Percentiles rank a stretch among this genome's conserved stretches.
phyloP scores from a whole-genome alignment of 371 early-diverging fungal species.

The Actinomortierella ambigua region DNA sequence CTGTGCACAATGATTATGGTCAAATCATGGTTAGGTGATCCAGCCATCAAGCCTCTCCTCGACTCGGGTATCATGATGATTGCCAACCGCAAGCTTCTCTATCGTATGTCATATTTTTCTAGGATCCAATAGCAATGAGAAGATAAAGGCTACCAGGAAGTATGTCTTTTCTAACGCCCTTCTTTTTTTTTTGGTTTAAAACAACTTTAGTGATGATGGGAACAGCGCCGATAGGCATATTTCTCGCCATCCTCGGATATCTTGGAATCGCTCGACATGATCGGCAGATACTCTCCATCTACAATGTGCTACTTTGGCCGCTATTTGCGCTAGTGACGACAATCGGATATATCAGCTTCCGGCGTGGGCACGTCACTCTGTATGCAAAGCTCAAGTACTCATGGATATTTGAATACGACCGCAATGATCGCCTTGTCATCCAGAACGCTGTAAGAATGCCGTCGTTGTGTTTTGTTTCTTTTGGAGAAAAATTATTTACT shows the following conservation, averaged over 20 bases:
- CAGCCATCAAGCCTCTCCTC: conserved; percentile 24
- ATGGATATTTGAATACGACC: conserved; percentile 35
- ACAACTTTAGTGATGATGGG: conserved; percentile 50
- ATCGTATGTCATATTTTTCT: conserved; percentile 25
- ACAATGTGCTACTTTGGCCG: conserved; percentile 60
- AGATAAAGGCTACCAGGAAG: neutral
- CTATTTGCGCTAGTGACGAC: conserved; percentile 59
- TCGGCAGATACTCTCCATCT: conserved; percentile 51
- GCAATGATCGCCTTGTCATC: conserved; percentile 38
- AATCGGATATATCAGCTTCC: conserved; percentile 60
- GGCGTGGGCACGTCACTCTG: conserved; percentile 22
- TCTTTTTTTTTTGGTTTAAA: neutral
- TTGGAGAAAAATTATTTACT: neutral
- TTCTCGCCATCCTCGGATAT: conserved; percentile 56
- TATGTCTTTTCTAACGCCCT: neutral
- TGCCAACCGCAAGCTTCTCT: conserved; percentile 41
- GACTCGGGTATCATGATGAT: conserved; percentile 39
- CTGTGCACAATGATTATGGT: conserved; percentile 20
- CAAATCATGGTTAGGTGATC: conserved; percentile 23
- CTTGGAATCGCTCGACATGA: conserved; percentile 61
- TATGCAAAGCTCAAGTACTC: conserved; percentile 34
- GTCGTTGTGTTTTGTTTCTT: neutral
- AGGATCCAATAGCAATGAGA: neutral
- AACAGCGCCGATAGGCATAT: conserved; percentile 53
- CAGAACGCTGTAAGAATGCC: conserved; percentile 33